Base-by-base conservation (phyloP, 2,329 filamentous ascomycete genomes). In the Pseudogymnoascus destructans region DNA sequence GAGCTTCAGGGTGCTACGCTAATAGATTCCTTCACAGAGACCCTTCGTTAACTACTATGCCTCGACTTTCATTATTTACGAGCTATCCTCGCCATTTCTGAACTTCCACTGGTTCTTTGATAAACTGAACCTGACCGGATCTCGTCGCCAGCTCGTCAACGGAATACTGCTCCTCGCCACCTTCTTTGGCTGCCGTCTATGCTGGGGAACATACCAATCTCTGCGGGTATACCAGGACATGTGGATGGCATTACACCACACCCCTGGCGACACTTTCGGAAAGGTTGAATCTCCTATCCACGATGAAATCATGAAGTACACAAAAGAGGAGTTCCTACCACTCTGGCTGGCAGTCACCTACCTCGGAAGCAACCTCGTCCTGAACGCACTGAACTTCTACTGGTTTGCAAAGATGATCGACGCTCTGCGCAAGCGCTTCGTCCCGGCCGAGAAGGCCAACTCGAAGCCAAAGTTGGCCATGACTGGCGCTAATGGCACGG, bases 71-170 rank as follows among this genome's bases (percentile, higher is more conserved):
- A 88, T 95, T 66, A 83, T 93, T 60, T 95, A 90, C 80, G 89
- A 95, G 71, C 79, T 95, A 36, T 91, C 87, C 23, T 87, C 85
- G 3, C 87, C 88, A 6, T 91, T 93, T 71, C 78, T 93, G 59
- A 95, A 95, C 69, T 80, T 92, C 68, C 89, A 95, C 75, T 95
- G 89, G 89, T 93, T 93, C 75, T 88, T 87, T 72, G 89, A 95
- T 73, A 95, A 95, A 74, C 75, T 92, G 60, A 79, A 82, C 66
- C 83, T 89, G 77, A 93, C 89, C 0, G 89, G 89, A 33, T 83
- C 84, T 17, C 77, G 75, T 57, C 71, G 81, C 21, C 89, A 93
- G 73, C 78, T 91, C 25, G 83, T 88, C 71, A 93, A 93, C 66
- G 88, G 88, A 64, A 76, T 90, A 61, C 67, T 80, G 59, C 80